A percentile compares a stretch with the other conserved stretches of the same genome.
phyloP scores from a whole-genome alignment of 2,329 filamentous ascomycete species.

The Coniochaeta ligniaria region DNA sequence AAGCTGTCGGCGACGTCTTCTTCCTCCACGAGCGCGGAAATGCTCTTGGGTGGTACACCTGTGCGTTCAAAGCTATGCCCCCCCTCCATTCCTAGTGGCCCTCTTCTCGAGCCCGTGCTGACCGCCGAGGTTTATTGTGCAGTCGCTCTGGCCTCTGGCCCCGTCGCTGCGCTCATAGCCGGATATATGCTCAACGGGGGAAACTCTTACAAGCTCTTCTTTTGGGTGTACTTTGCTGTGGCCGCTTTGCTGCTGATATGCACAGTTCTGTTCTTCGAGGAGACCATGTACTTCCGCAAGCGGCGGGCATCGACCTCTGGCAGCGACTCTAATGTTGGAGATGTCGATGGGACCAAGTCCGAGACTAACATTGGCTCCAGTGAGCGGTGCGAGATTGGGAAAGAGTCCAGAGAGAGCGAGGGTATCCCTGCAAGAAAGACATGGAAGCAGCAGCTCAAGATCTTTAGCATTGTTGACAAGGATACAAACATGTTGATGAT shows the following conservation, averaged over 20 bases:
- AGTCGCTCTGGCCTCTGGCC: conserved; percentile 46
- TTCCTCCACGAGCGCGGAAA: conserved; percentile 41
- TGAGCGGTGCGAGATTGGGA: conserved; percentile 4
- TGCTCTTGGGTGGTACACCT: conserved; percentile 51
- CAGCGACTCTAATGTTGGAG: background rate
- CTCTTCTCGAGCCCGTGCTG: background rate
- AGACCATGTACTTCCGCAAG: conserved; percentile 20
- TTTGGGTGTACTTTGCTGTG: conserved; percentile 53
- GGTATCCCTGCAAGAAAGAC: conserved; percentile 28
- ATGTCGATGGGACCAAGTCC: background rate
- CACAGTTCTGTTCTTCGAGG: conserved; percentile 23
- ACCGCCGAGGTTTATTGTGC: background rate
- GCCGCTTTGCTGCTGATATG: conserved; percentile 17
- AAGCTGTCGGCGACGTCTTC: conserved; percentile 37
- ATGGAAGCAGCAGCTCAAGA: conserved; percentile 32
- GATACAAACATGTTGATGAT: conserved; percentile 36
- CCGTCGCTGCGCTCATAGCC: conserved; percentile 48
- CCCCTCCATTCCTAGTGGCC: background rate
- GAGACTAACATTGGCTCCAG: background rate
- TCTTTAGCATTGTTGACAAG: conserved; percentile 32
- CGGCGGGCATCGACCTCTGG: background rate
- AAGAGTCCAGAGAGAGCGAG: conserved; percentile 1
- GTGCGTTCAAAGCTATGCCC: background rate
- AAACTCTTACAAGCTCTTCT: conserved; percentile 53
- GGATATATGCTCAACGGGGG: conserved; percentile 54